Conservation (phyloP, 345 rosid species). For the Aquilaria yunnanensis region DNA sequence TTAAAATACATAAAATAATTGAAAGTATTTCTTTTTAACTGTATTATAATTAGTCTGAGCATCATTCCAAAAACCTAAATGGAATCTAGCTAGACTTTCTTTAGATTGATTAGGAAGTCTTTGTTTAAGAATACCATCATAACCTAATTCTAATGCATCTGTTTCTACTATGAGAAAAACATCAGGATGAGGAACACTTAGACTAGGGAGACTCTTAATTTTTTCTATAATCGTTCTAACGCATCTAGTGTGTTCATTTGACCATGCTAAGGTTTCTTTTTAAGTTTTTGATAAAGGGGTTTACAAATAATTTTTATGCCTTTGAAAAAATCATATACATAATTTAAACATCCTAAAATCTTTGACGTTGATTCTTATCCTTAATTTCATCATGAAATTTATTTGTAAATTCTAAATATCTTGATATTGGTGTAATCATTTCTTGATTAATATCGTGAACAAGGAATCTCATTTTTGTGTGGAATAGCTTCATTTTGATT, state of each 20-base stretch:
- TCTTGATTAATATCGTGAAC: background rate
- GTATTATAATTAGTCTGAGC: background rate
- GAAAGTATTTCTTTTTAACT: too few relatives aligned
- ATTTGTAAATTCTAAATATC: too few relatives aligned
- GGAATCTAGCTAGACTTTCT: background rate
- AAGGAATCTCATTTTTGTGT: background rate
- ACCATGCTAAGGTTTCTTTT: too few relatives aligned
- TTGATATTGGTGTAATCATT: too few relatives aligned
- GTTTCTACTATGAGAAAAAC: background rate
- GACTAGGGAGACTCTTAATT: background rate
- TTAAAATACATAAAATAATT: too few relatives aligned
- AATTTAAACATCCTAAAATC: background rate
- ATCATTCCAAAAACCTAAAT: background rate
- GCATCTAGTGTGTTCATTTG: too few relatives aligned
- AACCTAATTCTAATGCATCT: background rate
- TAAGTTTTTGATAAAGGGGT: background rate
- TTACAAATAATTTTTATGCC: too few relatives aligned
- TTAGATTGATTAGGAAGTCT: too few relatives aligned
- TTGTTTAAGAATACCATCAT: background rate
- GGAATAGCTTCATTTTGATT: background rate
- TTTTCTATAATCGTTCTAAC: too few relatives aligned
- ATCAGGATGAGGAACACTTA: background rate
- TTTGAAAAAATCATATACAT: background rate
- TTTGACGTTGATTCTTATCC: background rate
- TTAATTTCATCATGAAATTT: background rate